Percentiles rank a stretch among this genome's conserved stretches.
These are phyloP conservation scores for Malassezia brasiliensis DNA, from an alignment of 1,284 basidiomycete species.

Conservation along the genomic window DNA sequence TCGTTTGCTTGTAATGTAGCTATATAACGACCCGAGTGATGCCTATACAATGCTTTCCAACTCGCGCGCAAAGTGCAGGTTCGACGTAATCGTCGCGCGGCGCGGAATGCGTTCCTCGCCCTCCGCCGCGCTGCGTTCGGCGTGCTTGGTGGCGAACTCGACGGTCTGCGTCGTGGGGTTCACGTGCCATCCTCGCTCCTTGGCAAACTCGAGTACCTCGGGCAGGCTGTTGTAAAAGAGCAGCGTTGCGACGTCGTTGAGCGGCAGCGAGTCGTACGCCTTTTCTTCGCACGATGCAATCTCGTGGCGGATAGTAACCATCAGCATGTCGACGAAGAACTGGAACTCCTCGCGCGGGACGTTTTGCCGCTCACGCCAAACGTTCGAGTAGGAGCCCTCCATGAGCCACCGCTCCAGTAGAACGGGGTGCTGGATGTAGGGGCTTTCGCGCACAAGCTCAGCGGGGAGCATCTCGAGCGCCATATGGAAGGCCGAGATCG, in stretches of 20 bases:
- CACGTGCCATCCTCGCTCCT: constrained; percentile 53
- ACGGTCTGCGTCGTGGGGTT: constrained; percentile 47
- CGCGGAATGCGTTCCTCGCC: constrained; percentile 29
- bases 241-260: constrained; percentile 76
- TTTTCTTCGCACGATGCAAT: constrained; percentile 85
- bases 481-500: constrained; percentile 97
- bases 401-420: constrained; percentile 81
- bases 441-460: constrained; percentile 25
- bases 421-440: constrained; percentile 43
- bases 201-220: constrained; percentile 67
- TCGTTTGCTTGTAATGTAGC: not conserved
- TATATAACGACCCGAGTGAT: not conserved
- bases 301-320: constrained; percentile 90
- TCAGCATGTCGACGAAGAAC: constrained; percentile 77
- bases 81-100: constrained; percentile 40
- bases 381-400: constrained; percentile 96
- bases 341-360: constrained; percentile 65
- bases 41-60: constrained; percentile 44
- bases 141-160: constrained; percentile 30
- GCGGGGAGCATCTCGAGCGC: constrained; percentile 75
- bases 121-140: not conserved
- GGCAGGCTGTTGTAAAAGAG: constrained; percentile 73
- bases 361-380: constrained; percentile 85
- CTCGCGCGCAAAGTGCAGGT: constrained; percentile 45
- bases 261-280: constrained; percentile 73